Base-by-base conservation (phyloP, 441 rosid species). In the Breynia disticha region DNA sequence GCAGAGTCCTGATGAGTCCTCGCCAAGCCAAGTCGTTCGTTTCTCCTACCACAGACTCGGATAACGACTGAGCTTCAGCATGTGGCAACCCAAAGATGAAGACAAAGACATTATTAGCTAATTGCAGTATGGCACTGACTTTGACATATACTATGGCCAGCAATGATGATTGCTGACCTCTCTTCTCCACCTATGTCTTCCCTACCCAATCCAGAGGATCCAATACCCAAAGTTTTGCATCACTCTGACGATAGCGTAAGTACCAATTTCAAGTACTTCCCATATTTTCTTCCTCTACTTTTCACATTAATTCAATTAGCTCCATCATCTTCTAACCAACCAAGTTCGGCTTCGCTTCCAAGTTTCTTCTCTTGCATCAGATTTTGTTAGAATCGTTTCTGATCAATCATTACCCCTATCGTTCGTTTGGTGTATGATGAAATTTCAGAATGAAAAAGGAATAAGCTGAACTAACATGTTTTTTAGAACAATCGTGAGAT, bases 61-160 rank as follows among this genome's bases (percentile, higher is more conserved):
- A 15, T 22, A 51, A 16, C 43, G 39, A n/a, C 64, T 54, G 55
- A 52, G 46, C 48, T 56, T 16, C 3, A 16, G 66, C 72, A 62
- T 63, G 71, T 66, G 71, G 1, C 3, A 28, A n/a, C n/a, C n/a
- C 61, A 32, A 4, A 17, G 19, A 44, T 42, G 48, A 48, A 60
- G 71, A 51, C 58, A 48, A 55, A 63, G 55, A 35, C 24, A 32
- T 51, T 37, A 46, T 41, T 41, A 41, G n/a, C 15, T 55, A 48
- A 54, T 7, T 41, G 37, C 48, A 48, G 41, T 32, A 47, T 44
- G 67, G 61, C 65, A 38, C 46, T 60, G 58, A 59, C 54, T 53
- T 70, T 62, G 69, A 67, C 69, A 50, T 32, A 22, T 4, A 11
- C 13, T 28, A 28, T 7, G 7, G 6, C 18, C 44, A 16, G 16